phyloP scores from a whole-genome alignment of 805 yeast genomes.

The Starmerella floris region DNA sequence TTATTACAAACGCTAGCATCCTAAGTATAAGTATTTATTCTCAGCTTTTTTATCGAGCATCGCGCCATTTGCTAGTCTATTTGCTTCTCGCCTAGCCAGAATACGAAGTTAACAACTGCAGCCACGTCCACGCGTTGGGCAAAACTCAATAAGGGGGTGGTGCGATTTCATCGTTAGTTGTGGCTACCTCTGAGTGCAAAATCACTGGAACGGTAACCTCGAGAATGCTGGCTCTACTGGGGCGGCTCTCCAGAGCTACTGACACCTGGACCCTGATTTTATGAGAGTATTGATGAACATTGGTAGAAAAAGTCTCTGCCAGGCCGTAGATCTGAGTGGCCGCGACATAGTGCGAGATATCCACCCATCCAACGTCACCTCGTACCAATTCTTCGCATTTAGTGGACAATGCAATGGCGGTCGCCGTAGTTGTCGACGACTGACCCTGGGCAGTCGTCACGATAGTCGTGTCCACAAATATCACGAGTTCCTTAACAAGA shows the following conservation, averaged over 20 bases:
- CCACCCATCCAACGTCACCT: constrained; percentile 2
- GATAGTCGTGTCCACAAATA: constrained; percentile 8
- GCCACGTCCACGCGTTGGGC: no score
- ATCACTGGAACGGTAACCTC: constrained; percentile 3
- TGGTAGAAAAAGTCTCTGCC: constrained; percentile 7
- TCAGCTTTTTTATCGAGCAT: no score
- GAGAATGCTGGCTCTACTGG: not conserved
- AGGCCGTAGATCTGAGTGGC: constrained; percentile 7
- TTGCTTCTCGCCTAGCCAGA: no score
- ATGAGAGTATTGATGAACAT: constrained; percentile 6
- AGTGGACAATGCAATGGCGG: constrained; percentile 3
- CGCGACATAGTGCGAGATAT: constrained; percentile 1
- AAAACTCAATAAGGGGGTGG: constrained; percentile 1
- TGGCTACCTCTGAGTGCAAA: constrained; percentile 5
- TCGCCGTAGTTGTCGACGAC: not conserved
- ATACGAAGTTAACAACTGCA: no score
- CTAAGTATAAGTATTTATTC: no score
- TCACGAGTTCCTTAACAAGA: constrained; percentile 4
- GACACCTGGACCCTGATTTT: constrained; percentile 3
- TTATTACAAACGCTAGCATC: no score
- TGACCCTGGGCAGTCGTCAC: constrained; percentile 1
- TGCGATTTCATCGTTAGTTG: not conserved
- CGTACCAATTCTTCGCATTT: not conserved
- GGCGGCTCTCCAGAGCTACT: constrained; percentile 1
- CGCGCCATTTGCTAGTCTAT: no score